Base-by-base conservation (phyloP, 441 rosid species). In the Aleurites moluccanus region DNA sequence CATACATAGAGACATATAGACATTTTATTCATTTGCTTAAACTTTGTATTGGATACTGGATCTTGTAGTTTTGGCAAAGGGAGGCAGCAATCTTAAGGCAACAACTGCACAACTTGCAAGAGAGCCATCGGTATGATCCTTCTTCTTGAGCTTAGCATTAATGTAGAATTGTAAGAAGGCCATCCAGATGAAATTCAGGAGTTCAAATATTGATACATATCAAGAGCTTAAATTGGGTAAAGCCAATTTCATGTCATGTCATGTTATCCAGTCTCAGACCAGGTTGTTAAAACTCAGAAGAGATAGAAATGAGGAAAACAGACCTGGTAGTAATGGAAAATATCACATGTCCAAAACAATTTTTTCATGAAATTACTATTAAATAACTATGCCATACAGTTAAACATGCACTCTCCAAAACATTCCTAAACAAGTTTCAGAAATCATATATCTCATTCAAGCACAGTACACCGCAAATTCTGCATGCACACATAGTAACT, bases 1-100 rank as follows among this genome's bases (percentile, higher is more conserved):
- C 4, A 27, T 28, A 6, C 11, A 42, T 35, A 56, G 0, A 20
- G 14, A 15, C 49, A 47, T 45, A 10, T 13, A 62, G 16, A 40
- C 27, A 40, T 21, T 16, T 64, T 15, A 44, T 66, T 40, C 61
- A 27, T 65, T 53, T 33, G 47, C 75, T 70, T 40, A 76, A 64
- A 64, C 44, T 65, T 76, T 6, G 42, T n/a, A 30, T 20, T 55
- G 71, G 57, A 63, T 70, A 1, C 27, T 75, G 55, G 33, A 18
- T 3, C 57, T 60, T 38, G n/a, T 68, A 86, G 89, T 79, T 80
- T 76, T 86, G 87, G 89, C 87, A 81, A 77, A 77, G 78, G 70
- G 89, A 86, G 80, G 86, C 83, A 67, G 78, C 84, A 61, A 47
- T 77, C 65, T 78, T 86, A 63, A 77, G 84, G 82, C 87, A 86